Percentiles rank a stretch among this genome's conserved stretches.
Conservation (phyloP, 257 asterid genomes). For the Scutellaria baicalensis region DNA sequence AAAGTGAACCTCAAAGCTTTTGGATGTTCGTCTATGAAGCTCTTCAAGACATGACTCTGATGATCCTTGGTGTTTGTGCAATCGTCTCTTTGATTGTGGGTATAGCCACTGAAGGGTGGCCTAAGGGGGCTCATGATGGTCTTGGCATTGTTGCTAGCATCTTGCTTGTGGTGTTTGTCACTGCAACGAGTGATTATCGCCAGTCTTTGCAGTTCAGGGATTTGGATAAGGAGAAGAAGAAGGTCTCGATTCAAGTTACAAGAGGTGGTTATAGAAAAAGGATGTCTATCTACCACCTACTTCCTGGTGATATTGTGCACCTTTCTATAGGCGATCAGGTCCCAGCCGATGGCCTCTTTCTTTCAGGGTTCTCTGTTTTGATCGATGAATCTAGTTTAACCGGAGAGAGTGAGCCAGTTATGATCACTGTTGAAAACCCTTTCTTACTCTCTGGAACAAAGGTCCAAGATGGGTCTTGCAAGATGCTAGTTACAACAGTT, state of each 20-base stretch:
- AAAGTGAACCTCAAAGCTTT: constrained; percentile 48
- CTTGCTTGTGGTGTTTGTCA: constrained; percentile 75
- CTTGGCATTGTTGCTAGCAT: constrained; percentile 90
- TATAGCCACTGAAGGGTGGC: constrained; percentile 90
- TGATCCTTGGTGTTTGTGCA: constrained; percentile 89
- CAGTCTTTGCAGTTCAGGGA: constrained; percentile 85
- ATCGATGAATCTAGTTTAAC: constrained; percentile 88
- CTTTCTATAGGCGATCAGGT: constrained; percentile 91
- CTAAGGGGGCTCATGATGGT: constrained; percentile 92
- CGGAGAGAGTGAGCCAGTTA: constrained; percentile 88
- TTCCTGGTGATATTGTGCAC: constrained; percentile 87
- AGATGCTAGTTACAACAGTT: constrained; percentile 88
- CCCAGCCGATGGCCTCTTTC: constrained; percentile 89
- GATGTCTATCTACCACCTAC: constrained; percentile 63
- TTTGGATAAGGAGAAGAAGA: constrained; percentile 91
- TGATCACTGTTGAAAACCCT: constrained; percentile 51
- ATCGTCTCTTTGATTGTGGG: constrained; percentile 78
- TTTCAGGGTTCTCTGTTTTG: constrained; percentile 70
- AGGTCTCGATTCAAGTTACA: constrained; percentile 73
- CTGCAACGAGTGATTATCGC: constrained; percentile 86
- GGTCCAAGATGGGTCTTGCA: constrained; percentile 94
- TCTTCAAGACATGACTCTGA: constrained; percentile 85
- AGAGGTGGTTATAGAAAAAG: constrained; percentile 65
- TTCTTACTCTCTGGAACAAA: constrained; percentile 87
- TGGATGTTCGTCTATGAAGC: constrained; percentile 91